Evolutionary conservation across 1,284 basidiomycete genomes (phyloP), one percentile per base, ranked within the genome.

Genomic region (Ceratobasidium sp.): DNA sequence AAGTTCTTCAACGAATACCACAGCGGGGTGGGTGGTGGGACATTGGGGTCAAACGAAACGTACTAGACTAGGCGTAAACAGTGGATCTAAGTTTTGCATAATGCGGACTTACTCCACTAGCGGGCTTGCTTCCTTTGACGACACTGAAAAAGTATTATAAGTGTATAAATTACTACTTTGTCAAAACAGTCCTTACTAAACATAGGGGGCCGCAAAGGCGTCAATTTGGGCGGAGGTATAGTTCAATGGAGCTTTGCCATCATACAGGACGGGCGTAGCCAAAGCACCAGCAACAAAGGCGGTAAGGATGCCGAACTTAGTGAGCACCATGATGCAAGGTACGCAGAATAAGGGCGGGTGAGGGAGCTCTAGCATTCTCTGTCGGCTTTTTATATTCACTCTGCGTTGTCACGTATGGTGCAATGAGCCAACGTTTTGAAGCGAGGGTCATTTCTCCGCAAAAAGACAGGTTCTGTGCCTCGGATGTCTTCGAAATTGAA

Each of bases 231-330:
- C 82, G 28, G 81, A 81, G 0, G 85, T 87, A 66, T 88, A 84
- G 69, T 84, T 85, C 69, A 86, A 85, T 0, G 87, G 86, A 4
- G 87, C 88, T n/a, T 89, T 87, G 5, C 90, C 89, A 80, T 91
- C 89, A 80, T 86, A 90, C 9, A 91, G 83, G 42, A 90, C 79
- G 3, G 86, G 84, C 0, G 84, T 85, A 0, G 85, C 86, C 5
- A 81, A 48, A n/a, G 80, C 79, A 48, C 79, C 40, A 40, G 70
- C 48, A 69, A 75, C 65, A 59, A 23, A 54, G 28, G 56, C 46
- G 6, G 77, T 57, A n/a, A 78, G 23, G 10, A 73, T 15, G 13
- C 44, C 57, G 10, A 74, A 28, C 17, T 59, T 13, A 28, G 57
- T 3, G 13, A 48, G 46, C 4, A 74, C 44, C 71, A 74, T 74